phyloP scores from a whole-genome alignment of 495 filamentous ascomycete genomes.

The Penicillium parvum region DNA sequence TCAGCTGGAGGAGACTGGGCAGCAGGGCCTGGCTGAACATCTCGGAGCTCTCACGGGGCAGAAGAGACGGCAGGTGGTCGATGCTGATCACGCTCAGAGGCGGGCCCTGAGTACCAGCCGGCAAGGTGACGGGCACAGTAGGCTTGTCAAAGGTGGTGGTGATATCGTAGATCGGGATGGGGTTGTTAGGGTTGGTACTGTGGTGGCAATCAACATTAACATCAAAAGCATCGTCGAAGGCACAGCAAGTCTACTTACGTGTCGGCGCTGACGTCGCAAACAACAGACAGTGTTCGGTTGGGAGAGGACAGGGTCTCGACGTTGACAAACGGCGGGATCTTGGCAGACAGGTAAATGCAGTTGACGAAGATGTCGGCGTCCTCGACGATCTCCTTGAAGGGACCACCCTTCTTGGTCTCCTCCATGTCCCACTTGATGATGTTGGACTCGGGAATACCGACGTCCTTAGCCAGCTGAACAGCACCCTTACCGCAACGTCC shows the following conservation, averaged over 20 bases:
- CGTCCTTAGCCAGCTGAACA: constrained; percentile 70
- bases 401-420: constrained; percentile 74
- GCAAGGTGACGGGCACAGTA: constrained; percentile 63
- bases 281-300: constrained; percentile 70
- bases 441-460: constrained; percentile 67
- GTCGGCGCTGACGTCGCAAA: constrained; percentile 83
- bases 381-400: constrained; percentile 77
- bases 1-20: constrained; percentile 72
- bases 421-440: constrained; percentile 90
- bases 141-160: constrained; percentile 79
- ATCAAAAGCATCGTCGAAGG: neutral
- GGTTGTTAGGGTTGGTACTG: constrained; percentile 67
- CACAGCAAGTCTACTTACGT: too few species aligned
- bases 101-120: constrained; percentile 49
- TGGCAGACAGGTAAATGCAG: constrained; percentile 77
- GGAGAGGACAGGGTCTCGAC: constrained; percentile 61
- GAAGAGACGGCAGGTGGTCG: constrained; percentile 82
- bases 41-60: constrained; percentile 85
- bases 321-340: constrained; percentile 65
- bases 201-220: neutral
- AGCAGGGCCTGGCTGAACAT: constrained; percentile 77
- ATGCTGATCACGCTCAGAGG: constrained; percentile 76
- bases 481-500: constrained; percentile 87
- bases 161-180: constrained; percentile 79
- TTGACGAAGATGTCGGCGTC: constrained; percentile 78